Evolutionary conservation across 441 rosid genomes (phyloP).

Genomic region (Gossypium trilobum): DNA sequence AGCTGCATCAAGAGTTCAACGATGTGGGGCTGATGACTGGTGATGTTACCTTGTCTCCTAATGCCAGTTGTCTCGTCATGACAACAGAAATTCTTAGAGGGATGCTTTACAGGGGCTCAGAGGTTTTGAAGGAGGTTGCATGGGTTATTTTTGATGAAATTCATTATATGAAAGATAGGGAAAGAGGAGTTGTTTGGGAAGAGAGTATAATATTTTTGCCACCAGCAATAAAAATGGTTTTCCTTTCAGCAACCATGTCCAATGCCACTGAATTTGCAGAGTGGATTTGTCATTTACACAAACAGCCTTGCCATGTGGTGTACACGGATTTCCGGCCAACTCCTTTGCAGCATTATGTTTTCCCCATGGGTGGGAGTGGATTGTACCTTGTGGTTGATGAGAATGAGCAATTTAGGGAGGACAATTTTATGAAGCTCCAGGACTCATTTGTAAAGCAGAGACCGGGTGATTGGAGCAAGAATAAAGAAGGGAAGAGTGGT

Average conservation of each 20-base stretch:
- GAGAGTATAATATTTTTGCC: slow-evolving; percentile 91
- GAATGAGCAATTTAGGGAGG: slow-evolving; percentile 83
- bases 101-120: slow-evolving; percentile 88
- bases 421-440: slow-evolving; percentile 76
- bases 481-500: slow-evolving; percentile 58
- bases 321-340: slow-evolving; percentile 94
- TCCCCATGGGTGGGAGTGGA: slow-evolving; percentile 84
- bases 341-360: slow-evolving; percentile 92
- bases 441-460: slow-evolving; percentile 70
- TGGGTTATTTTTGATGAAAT: slow-evolving; percentile 97
- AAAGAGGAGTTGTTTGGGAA: slow-evolving; percentile 96
- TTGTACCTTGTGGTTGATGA: slow-evolving; percentile 92
- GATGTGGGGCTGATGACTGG: slow-evolving; percentile 99
- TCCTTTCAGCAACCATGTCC: slow-evolving; percentile 93
- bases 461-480: slow-evolving; percentile 45
- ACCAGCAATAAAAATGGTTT: slow-evolving; percentile 92
- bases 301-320: slow-evolving; percentile 92
- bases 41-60: slow-evolving; percentile 85
- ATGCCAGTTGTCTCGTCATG: slow-evolving; percentile 90
- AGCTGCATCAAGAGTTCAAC: slow-evolving; percentile 73
- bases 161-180: slow-evolving; percentile 94
- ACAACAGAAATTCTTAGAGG: slow-evolving; percentile 92
- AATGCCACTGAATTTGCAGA: slow-evolving; percentile 93
- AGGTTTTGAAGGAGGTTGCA: slow-evolving; percentile 89
- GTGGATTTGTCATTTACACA: slow-evolving; percentile 87